Base-by-base conservation (phyloP, 495 filamentous ascomycete species). In the Talaromyces thailandensis region DNA sequence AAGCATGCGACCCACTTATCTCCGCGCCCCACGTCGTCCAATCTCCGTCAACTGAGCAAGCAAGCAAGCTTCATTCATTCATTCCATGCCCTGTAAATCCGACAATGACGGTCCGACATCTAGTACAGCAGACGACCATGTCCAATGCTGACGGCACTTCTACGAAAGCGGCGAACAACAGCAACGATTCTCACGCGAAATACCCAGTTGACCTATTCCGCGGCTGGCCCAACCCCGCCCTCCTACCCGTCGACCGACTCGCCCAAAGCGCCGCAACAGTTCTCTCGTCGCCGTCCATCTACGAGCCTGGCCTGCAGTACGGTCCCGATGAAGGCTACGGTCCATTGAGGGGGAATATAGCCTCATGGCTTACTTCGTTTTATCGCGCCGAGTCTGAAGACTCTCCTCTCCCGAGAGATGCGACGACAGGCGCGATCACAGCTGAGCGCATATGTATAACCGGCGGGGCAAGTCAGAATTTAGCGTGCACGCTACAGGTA, bases 291-390 rank as follows among this genome's bases (percentile, higher is more conserved):
- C 80, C 85, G 16, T 64, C 72, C n/a, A 73, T 86, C 61, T 77
- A 78, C 58, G 71, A 77, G 28, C 76, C 85, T 14, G 85, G 73
- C 32, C 76, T 96, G 31, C 77, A 83, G 16, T 97, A 97, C 70
- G 93, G 86, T 0, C 87, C 90, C 3, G 91, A 96, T 68, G 73
- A 81, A 45, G 93, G 93, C 6, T 89, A 90, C 64, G 70, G 78
- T 25, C 85, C 86, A 29, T 75, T 91, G 1, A 76, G 90, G 6
- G 70, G 79, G 61, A 76, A 83, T 26, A 71, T 96, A 25, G 86
- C 89, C 32, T 62, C 70, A 35, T 96, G 91, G 91, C 73, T 92
- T n/a, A 77, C 73, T 0, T 58, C 64, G 0, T 87, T 86, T 64
- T 96, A 93, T 63, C 67, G 70, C 28, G 78, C 81, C 0, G 21